phyloP scores from a whole-genome alignment of 805 yeast genomes.

The Candida gorgasii region DNA sequence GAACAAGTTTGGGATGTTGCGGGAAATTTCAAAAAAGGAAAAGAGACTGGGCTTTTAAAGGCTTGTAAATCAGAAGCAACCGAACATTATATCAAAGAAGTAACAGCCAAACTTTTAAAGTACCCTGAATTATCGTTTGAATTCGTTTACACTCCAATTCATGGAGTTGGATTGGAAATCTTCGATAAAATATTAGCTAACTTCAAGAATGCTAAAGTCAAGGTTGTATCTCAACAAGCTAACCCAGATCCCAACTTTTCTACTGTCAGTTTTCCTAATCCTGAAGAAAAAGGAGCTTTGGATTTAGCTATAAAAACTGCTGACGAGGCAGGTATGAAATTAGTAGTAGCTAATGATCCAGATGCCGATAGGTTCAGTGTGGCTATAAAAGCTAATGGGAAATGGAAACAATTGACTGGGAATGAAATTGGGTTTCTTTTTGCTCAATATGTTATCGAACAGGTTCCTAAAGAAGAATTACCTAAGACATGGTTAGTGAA shows the following conservation, averaged over 20 bases:
- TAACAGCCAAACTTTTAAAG: constrained; percentile 32
- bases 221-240: constrained; percentile 49
- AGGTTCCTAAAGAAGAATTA: constrained; percentile 24
- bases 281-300: constrained; percentile 93
- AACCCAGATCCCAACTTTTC: constrained; percentile 83
- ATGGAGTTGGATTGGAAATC: constrained; percentile 83
- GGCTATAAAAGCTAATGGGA: constrained; percentile 54
- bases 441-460: constrained; percentile 60
- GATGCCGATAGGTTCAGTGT: constrained; percentile 94
- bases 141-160: constrained; percentile 91
- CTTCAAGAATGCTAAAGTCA: constrained; percentile 35
- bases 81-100: constrained; percentile 36
- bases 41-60: constrained; percentile 27
- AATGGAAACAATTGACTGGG: constrained; percentile 84
- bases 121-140: constrained; percentile 28
- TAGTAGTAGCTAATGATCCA: constrained; percentile 91
- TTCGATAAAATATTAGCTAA: constrained; percentile 44
- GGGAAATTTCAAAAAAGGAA: constrained; percentile 32
- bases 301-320: constrained; percentile 69
- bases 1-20: constrained; percentile 48
- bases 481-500: constrained; percentile 59
- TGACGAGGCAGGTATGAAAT: constrained; percentile 42
- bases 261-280: constrained; percentile 89
- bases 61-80: constrained; percentile 46
- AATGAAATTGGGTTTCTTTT: constrained; percentile 87